Evolutionary conservation across 2,329 filamentous ascomycete genomes (phyloP), one percentile per base, ranked within the genome.

Genomic region (Sporothrix brasiliensis): DNA sequence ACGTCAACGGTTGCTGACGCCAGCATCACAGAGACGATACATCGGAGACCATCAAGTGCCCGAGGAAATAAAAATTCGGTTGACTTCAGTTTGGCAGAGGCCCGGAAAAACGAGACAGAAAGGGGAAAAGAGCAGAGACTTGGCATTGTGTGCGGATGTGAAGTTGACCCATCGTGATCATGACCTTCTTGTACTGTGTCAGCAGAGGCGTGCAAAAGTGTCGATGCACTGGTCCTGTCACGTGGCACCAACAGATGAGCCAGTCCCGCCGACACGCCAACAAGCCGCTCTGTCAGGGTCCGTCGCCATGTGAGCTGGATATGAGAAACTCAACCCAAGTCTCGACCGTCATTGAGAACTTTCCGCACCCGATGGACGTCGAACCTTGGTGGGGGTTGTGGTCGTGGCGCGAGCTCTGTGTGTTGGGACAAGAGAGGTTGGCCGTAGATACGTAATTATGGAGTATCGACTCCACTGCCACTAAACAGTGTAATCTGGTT

Each of bases 401-500:
- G 27, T 30, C 27, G 27, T 30, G 27, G 27, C 27, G 27, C 27
- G 27, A 30, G 27, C 27, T 30, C 27, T 5, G 3, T 30, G 2
- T 3, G 27, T 4, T 30, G 27, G 27, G 27, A 30, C 27, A 30
- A 4, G 27, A 30, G 24, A 60, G 34, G 13, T 9, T n/a, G 60
- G 47, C 10, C 14, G 5, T 9, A 34, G 34, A 34, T 34, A 9
- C 34, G 34, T 9, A 34, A 34, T 34, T 34, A 34, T 34, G 34
- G 34, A 16, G 9, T 2, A 39, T 27, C 11, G 16, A n/a, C 30
- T 7, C 44, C 44, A 34, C 24, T 50, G 24, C 19, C 44, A 34
- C 24, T 50, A 16, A 66, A 66, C 41, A 24, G 61, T 66, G 61
- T 66, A 66, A 50, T 52, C 47, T 66, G 61, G 61, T 66, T 66